Evolutionary conservation across 176 grass and related monocot species (phyloP), one percentile per base, ranked within the genome.

Genomic region (Otatea glauca): DNA sequence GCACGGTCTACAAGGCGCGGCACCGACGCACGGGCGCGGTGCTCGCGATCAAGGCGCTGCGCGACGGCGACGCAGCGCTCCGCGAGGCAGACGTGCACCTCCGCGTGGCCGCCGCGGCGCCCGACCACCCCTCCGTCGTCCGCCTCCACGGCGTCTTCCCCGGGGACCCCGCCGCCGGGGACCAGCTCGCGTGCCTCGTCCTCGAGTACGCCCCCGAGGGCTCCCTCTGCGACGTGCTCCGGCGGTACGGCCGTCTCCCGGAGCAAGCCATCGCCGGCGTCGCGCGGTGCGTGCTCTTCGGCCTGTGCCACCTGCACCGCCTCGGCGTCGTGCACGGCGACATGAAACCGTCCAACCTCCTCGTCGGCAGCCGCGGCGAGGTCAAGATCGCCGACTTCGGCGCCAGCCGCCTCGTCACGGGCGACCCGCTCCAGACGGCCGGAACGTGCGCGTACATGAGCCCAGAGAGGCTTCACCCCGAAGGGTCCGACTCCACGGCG

Each of bases 311-410:
- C 72, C 73, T 79, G 67, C 84, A 90, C 65, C 72, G 55, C 42
- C 50, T 54, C 51, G 88, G 88, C 62, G 12, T 91, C 80, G 80
- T 81, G 75, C 89, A 91, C 60, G 68, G 89, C 43, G 85, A 91
- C 89, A 55, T 91, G 60, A 91, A 91, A 75, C 85, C 85, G 45
- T 87, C 80, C 3, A 91, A 91, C 85, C 75, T 88, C 20, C 60
- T 87, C 38, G 34, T 90, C 17, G 74, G 77, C 61, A 15, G 48
- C 14, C 48, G 14, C 23, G 90, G 86, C 0, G 86, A 72, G 16
- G 86, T 92, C 51, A 92, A 86, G 90, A 48, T 92, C 48, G 24
- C 86, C 41, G 83, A 86, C 62, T 89, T 92, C 32, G 86, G 86
- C 7, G 4, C 48, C 48, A 16, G 48, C 48, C 14, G 48, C 48